A percentile compares a stretch with the other conserved stretches of the same genome.
phyloP scores from a whole-genome alignment of 768 basidiomycete species.

The Cystoderma amianthinum region DNA sequence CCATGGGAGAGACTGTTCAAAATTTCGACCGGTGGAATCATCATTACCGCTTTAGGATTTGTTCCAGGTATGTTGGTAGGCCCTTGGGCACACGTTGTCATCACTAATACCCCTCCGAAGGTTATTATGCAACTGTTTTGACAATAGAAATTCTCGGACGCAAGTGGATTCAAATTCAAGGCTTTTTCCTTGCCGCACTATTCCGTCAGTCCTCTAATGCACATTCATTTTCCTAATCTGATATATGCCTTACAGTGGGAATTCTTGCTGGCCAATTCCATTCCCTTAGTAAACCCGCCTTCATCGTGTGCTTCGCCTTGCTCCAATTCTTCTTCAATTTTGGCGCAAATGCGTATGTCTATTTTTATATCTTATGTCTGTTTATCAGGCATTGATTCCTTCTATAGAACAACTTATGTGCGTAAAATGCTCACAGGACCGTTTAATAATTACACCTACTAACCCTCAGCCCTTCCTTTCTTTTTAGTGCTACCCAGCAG shows the following conservation, averaged over 20 bases:
- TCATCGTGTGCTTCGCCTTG: conserved; percentile 69
- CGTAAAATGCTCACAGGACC: conserved; percentile 8
- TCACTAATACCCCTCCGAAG: conserved; percentile 18
- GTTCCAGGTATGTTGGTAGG: conserved; percentile 59
- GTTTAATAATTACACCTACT: background rate
- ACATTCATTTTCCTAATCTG: background rate
- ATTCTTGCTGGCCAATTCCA: conserved; percentile 65
- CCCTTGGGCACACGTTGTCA: background rate
- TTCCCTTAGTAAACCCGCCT: conserved; percentile 44
- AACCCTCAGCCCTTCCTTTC: background rate
- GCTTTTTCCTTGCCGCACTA: conserved; percentile 63
- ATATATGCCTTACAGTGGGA: conserved; percentile 31
- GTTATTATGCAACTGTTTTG: conserved; percentile 64
- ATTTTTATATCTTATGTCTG: background rate
- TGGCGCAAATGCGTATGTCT: conserved; percentile 58
- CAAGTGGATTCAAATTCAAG: conserved; percentile 70
- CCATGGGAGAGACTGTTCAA: conserved; percentile 64
- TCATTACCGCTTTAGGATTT: conserved; percentile 70
- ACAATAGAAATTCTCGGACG: conserved; percentile 70
- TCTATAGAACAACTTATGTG: conserved; percentile 45
- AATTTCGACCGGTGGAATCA: conserved; percentile 59
- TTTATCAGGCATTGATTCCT: background rate
- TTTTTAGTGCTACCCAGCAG: conserved; percentile 59
- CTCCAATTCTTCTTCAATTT: conserved; percentile 84
- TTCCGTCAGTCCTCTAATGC: conserved; percentile 39